Conservation (phyloP, 2,329 filamentous ascomycete species). For the Cladophialophora exuberans region DNA sequence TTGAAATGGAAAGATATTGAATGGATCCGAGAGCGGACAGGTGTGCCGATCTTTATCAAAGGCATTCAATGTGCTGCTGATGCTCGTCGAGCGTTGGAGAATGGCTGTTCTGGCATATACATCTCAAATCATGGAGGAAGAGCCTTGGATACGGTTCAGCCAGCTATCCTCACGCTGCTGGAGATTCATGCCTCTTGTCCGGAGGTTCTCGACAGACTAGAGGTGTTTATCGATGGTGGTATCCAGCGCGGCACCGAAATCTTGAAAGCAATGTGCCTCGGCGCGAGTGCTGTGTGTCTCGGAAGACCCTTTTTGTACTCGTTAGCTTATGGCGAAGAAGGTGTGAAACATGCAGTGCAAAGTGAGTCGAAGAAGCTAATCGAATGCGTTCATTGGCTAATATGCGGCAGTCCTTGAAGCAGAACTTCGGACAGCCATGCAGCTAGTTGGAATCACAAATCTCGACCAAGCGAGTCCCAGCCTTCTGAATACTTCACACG, state of each 20-base stretch:
- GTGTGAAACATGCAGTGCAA: slow-evolving; percentile 52
- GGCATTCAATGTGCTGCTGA: slow-evolving; percentile 62
- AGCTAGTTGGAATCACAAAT: not conserved
- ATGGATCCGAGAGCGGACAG: slow-evolving; percentile 51
- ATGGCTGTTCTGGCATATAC: slow-evolving; percentile 58
- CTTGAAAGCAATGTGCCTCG: slow-evolving; percentile 58
- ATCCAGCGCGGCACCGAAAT: slow-evolving; percentile 59
- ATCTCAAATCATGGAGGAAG: slow-evolving; percentile 64
- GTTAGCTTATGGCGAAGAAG: slow-evolving; percentile 57
- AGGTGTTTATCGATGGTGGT: slow-evolving; percentile 59
- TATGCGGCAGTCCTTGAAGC: slow-evolving; percentile 54
- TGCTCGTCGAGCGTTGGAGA: slow-evolving; percentile 53
- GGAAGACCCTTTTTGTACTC: slow-evolving; percentile 58
- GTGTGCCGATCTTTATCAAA: slow-evolving; percentile 59
- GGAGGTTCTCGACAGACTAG: slow-evolving; percentile 43
- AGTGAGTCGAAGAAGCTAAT: slow-evolving; percentile 48
- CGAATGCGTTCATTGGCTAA: not conserved
- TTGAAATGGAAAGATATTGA: slow-evolving; percentile 58
- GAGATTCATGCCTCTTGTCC: slow-evolving; percentile 61
- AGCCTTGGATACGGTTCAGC: slow-evolving; percentile 48
- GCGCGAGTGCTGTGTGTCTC: slow-evolving; percentile 58
- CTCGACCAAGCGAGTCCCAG: too few relatives aligned
- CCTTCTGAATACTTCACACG: not conserved
- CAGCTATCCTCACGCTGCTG: slow-evolving; percentile 62
- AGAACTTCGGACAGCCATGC: slow-evolving; percentile 58